These are phyloP conservation scores for Lagenaria siceraria DNA, from an alignment of 306 rosid species.

Conservation along the genomic window DNA sequence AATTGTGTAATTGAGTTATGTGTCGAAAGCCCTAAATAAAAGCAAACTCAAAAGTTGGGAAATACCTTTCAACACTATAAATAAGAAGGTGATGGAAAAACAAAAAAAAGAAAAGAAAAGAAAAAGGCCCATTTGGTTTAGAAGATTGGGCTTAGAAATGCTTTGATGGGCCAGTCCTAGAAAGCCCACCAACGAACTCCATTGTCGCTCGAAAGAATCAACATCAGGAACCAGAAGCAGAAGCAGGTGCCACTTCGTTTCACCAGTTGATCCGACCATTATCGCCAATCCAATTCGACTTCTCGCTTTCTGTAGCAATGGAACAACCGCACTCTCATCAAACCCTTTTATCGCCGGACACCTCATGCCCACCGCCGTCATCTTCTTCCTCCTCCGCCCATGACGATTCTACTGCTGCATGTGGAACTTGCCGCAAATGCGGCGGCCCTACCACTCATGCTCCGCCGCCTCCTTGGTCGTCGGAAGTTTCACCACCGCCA, in stretches of 20 bases:
- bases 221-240: not conserved
- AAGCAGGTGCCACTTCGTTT: not conserved
- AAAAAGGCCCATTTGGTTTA: not conserved
- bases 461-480: constrained; percentile 39
- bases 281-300: not conserved
- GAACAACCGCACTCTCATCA: constrained; percentile 18
- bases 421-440: constrained; percentile 63
- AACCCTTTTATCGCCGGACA: constrained; percentile 9
- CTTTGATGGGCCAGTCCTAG: not conserved
- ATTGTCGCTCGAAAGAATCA: not conserved
- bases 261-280: not conserved
- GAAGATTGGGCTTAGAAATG: not conserved
- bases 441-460: constrained; percentile 56
- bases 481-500: constrained; percentile 69
- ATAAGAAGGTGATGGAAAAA: too few relatives aligned
- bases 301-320: constrained; percentile 8
- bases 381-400: constrained; percentile 8
- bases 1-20: too few relatives aligned
- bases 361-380: constrained; percentile 5
- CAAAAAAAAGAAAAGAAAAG: too few relatives aligned
- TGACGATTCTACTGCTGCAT: not conserved
- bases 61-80: too few relatives aligned
- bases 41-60: too few relatives aligned
- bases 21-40: too few relatives aligned
- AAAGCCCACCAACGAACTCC: not conserved